These are phyloP conservation scores for Bertia moriformis DNA, from an alignment of 2,329 filamentous ascomycete species.

Conservation along the genomic window DNA sequence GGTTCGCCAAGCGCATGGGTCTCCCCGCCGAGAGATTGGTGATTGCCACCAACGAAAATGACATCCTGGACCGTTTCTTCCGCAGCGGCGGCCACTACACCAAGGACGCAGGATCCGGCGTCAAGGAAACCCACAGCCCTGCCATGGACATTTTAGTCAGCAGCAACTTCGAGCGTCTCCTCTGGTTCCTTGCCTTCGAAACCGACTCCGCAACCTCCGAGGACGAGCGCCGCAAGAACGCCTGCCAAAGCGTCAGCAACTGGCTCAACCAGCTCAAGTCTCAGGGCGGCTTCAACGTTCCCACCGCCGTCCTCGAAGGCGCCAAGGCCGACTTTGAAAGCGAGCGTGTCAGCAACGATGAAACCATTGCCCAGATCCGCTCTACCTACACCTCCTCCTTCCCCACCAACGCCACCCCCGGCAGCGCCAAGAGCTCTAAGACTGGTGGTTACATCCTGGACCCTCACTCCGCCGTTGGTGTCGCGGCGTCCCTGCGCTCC, in stretches of 20 bases:
- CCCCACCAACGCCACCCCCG: conserved; percentile 4
- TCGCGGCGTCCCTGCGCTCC: conserved; percentile 62
- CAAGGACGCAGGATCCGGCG: background rate
- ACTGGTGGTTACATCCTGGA: conserved; percentile 67
- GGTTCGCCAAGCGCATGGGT: conserved; percentile 83
- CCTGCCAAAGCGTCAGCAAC: conserved; percentile 58
- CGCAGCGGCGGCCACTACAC: conserved; percentile 45
- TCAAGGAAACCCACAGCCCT: conserved; percentile 81
- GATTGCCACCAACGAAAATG: conserved; percentile 92
- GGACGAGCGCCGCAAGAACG: conserved; percentile 54
- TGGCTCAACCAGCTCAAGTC: conserved; percentile 75
- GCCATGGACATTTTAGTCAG: conserved; percentile 97
- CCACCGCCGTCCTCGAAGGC: conserved; percentile 53
- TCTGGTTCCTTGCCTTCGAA: conserved; percentile 82
- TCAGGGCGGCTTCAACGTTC: conserved; percentile 69
- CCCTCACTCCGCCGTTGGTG: conserved; percentile 79
- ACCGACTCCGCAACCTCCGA: conserved; percentile 43
- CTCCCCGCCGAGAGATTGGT: conserved; percentile 77
- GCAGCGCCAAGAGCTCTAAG: conserved; percentile 35
- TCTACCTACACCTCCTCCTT: conserved; percentile 28
- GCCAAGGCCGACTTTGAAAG: conserved; percentile 68
- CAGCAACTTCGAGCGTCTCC: conserved; percentile 87
- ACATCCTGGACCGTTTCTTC: conserved; percentile 93
- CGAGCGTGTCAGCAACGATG: conserved; percentile 51
- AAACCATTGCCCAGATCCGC: conserved; percentile 54